Evolutionary conservation across 75 land plant species (phyloP).

Genomic region (Pseudotsuga menziesii): DNA sequence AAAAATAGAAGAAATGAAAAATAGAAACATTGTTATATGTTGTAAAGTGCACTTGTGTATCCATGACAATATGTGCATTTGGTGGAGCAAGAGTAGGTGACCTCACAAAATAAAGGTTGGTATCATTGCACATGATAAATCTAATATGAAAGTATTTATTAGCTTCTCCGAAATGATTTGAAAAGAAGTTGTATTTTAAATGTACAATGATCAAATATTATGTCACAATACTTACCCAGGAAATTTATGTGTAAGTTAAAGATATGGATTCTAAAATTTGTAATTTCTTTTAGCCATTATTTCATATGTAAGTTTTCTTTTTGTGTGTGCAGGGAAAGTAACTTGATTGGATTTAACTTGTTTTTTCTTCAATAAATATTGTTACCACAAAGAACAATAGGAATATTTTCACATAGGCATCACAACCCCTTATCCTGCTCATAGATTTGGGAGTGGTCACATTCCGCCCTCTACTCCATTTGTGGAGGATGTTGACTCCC

Average conservation of each 20-base stretch:
- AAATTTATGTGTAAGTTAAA: slow-evolving; percentile 22
- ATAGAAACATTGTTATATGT: no score
- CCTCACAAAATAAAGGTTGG: slow-evolving; percentile 31
- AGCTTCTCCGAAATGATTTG: no score
- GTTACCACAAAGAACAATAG: slow-evolving; percentile 40
- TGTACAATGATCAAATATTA: no score
- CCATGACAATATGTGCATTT: slow-evolving; percentile 27
- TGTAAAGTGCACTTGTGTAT: slow-evolving; percentile 14
- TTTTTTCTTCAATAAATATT: slow-evolving; percentile 35
- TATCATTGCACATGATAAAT: slow-evolving; percentile 13
- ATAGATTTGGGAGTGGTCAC: no score
- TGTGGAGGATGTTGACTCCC: no score
- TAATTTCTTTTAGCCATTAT: slow-evolving; percentile 32
- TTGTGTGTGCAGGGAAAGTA: slow-evolving; percentile 28
- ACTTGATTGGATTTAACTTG: slow-evolving; percentile 41
- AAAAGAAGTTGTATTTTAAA: no score
- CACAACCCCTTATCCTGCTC: no score
- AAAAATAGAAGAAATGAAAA: no score
- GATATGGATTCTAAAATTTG: slow-evolving; percentile 25
- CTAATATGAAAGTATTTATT: no score
- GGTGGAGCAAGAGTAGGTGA: slow-evolving; percentile 37
- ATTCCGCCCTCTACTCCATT: no score
- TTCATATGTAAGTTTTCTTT: slow-evolving; percentile 36
- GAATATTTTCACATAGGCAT: slow-evolving; percentile 41
- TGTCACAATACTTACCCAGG: slow-evolving; percentile 11